A percentile compares a stretch with the other conserved stretches of the same genome.
Evolutionary conservation across 2,329 filamentous ascomycete genomes (phyloP).

Genomic region (Alternaria arbusti): DNA sequence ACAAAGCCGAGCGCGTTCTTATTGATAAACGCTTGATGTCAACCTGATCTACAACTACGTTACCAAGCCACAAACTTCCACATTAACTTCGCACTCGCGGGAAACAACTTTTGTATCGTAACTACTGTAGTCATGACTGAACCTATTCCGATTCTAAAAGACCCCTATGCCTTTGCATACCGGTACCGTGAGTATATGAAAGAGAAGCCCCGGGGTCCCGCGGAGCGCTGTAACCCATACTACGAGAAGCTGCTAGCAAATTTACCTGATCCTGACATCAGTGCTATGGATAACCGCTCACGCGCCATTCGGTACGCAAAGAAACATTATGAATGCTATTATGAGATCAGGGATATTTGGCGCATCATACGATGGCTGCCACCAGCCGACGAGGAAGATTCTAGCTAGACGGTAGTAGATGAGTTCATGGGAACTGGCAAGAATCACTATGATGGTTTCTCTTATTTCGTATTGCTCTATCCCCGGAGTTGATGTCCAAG

Average conservation of each 20-base stretch:
- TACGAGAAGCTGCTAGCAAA: constrained; percentile 32
- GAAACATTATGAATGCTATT: constrained; percentile 29
- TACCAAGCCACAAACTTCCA: background rate
- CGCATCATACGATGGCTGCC: constrained; percentile 25
- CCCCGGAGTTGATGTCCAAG: background rate
- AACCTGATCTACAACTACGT: background rate
- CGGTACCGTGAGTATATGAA: constrained; percentile 30
- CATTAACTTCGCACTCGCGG: background rate
- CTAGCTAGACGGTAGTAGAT: background rate
- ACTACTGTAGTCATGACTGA: constrained; percentile 1
- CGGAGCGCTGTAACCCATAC: constrained; percentile 23
- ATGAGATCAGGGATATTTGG: constrained; percentile 22
- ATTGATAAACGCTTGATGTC: background rate
- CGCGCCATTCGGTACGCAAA: constrained; percentile 32
- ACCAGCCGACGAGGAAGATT: background rate
- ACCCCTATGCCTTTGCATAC: constrained; percentile 30
- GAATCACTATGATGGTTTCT: background rate
- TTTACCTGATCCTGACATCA: constrained; percentile 19
- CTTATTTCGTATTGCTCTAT: background rate
- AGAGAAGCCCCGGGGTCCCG: constrained; percentile 8
- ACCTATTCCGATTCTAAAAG: constrained; percentile 18
- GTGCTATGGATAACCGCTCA: constrained; percentile 23
- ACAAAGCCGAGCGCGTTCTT: background rate
- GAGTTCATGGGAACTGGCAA: background rate
- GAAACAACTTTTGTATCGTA: background rate